Percentiles rank a stretch among this genome's conserved stretches.
These are phyloP conservation scores for Kwoniella sp. DNA, from an alignment of 768 basidiomycete species.

Conservation along the genomic window DNA sequence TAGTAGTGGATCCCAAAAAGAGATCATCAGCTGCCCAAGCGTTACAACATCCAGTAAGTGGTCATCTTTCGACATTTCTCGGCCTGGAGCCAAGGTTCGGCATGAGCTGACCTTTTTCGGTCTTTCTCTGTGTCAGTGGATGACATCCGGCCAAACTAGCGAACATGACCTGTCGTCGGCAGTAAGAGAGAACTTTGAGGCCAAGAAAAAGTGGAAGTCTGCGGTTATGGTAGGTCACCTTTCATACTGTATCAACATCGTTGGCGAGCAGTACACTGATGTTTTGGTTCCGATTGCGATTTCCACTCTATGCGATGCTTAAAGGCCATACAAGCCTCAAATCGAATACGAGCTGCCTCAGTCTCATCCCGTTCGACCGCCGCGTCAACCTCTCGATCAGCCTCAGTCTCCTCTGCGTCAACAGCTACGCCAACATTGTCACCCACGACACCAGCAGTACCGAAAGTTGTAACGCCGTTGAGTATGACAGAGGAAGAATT, in stretches of 20 bases:
- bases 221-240: slow-evolving; percentile 19
- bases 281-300: too few relatives aligned
- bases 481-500: slow-evolving; percentile 40
- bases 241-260: neutral
- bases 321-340: slow-evolving; percentile 43
- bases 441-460: slow-evolving; percentile 6
- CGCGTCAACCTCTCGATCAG: neutral
- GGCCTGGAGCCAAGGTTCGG: neutral
- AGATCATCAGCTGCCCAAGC: slow-evolving; percentile 77
- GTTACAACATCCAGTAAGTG: slow-evolving; percentile 65
- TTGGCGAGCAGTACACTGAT: too few relatives aligned
- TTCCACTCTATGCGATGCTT: too few relatives aligned
- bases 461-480: slow-evolving; percentile 31
- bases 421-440: slow-evolving; percentile 1
- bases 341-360: slow-evolving; percentile 37
- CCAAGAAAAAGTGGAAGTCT: slow-evolving; percentile 33
- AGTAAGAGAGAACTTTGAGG: slow-evolving; percentile 73
- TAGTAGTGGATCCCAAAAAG: slow-evolving; percentile 69
- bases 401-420: neutral
- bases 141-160: slow-evolving; percentile 66
- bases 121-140: slow-evolving; percentile 62
- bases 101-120: too few relatives aligned
- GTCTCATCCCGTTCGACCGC: slow-evolving; percentile 24
- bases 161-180: slow-evolving; percentile 75
- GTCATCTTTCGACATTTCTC: too few relatives aligned